phyloP scores from a whole-genome alignment of 345 rosid species.

The Moricandia moricandioides region DNA sequence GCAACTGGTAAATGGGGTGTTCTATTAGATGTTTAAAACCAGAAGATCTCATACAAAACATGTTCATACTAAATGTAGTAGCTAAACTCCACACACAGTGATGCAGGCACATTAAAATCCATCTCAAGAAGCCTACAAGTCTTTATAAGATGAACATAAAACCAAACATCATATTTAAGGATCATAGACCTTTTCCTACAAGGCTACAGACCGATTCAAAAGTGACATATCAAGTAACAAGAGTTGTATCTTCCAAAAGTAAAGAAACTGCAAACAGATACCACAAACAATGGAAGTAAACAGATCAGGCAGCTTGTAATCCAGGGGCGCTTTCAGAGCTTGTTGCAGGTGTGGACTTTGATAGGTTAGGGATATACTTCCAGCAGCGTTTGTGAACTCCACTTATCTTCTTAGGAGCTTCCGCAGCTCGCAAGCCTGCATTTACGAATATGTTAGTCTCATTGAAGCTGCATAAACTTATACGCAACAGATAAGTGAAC shows the following conservation, averaged over 20 bases:
- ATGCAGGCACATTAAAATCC: too few relatives aligned
- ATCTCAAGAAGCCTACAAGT: neutral
- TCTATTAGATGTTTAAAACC: neutral
- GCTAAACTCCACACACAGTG: too few relatives aligned
- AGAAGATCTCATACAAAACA: neutral
- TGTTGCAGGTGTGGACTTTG: constrained; percentile 26
- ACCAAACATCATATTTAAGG: neutral
- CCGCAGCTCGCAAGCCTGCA: constrained; percentile 65
- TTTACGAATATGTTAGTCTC: neutral
- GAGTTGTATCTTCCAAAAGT: neutral
- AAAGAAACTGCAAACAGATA: neutral
- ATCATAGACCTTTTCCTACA: too few relatives aligned
- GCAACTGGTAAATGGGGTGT: neutral
- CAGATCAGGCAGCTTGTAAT: constrained; percentile 54
- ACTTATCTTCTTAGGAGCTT: constrained; percentile 83
- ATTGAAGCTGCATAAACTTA: constrained; percentile 3
- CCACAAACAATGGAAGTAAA: constrained; percentile 11
- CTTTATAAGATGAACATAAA: neutral
- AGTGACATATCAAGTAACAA: neutral
- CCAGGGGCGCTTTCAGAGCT: constrained; percentile 30
- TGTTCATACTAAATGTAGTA: neutral
- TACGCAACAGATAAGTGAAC: too few relatives aligned
- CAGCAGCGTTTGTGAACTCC: constrained; percentile 94
- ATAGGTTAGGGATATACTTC: constrained; percentile 67
- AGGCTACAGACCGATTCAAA: neutral